Evolutionary conservation across 2,329 filamentous ascomycete genomes (phyloP).

Genomic region (Hypoxylon rubiginosum): DNA sequence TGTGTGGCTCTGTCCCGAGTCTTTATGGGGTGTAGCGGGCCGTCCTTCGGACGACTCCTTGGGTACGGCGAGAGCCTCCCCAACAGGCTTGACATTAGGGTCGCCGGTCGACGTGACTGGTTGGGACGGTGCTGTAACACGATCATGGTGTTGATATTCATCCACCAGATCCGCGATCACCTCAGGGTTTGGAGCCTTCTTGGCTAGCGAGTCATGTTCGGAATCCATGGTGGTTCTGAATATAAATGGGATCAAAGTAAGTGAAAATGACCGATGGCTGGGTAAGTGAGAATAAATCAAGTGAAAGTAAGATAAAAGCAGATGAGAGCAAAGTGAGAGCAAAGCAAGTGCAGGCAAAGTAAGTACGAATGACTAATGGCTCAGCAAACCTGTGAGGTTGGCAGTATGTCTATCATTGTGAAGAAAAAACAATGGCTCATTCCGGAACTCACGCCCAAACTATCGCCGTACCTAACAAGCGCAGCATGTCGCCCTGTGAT

Average conservation of each 20-base stretch:
- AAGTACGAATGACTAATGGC: no score
- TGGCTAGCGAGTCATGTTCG: neutral
- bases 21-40: neutral
- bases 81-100: neutral
- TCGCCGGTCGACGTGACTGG: neutral
- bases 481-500: neutral
- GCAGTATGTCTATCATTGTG: no score
- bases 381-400: no score
- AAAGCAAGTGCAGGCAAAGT: no score
- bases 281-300: no score
- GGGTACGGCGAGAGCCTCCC: neutral
- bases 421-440: no score
- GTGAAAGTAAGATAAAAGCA: no score
- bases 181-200: neutral
- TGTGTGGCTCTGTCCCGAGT: neutral
- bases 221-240: conserved; percentile 3
- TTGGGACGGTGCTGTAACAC: neutral
- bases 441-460: no score
- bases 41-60: neutral
- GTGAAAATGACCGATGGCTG: neutral
- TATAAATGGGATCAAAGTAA: neutral
- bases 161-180: neutral
- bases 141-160: neutral
- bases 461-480: neutral
- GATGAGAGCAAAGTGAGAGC: no score